Evolutionary conservation across 2,329 filamentous ascomycete species (phyloP).

Genomic region (Fusarium sp.): DNA sequence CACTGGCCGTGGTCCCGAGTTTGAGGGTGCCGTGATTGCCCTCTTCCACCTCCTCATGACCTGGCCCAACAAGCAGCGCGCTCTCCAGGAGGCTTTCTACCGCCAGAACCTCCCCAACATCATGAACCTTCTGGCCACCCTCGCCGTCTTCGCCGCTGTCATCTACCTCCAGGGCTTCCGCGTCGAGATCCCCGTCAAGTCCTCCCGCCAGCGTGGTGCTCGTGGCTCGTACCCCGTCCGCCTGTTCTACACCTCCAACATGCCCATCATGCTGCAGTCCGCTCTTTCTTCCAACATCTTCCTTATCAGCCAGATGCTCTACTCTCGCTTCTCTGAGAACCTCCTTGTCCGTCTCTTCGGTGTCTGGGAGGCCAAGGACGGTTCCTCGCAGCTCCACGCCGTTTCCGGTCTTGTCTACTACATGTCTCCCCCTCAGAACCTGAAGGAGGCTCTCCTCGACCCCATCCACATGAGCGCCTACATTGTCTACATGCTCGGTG

Average conservation of each 20-base stretch:
- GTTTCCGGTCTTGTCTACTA: constrained; percentile 97
- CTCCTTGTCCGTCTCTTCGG: constrained; percentile 96
- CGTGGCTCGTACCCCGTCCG: constrained; percentile 98
- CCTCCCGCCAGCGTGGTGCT: constrained; percentile 97
- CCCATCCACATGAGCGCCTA: constrained; percentile 97
- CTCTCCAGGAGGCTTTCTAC: constrained; percentile 98
- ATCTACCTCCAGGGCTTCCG: constrained; percentile 99
- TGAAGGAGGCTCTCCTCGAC: constrained; percentile 96
- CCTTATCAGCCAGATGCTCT: constrained; percentile 99
- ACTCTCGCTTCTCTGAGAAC: constrained; percentile 99
- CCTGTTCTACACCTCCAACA: constrained; percentile 99
- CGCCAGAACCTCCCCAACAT: constrained; percentile 99
- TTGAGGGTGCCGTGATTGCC: constrained; percentile 97
- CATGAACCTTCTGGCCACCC: constrained; percentile 96
- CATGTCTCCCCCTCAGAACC: constrained; percentile 98
- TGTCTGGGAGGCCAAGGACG: constrained; percentile 98
- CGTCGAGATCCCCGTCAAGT: constrained; percentile 99
- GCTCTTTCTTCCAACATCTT: constrained; percentile 99
- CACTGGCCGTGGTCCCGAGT: constrained; percentile 98
- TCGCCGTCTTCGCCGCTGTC: constrained; percentile 93
- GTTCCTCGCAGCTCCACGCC: constrained; percentile 94
- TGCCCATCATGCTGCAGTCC: constrained; percentile 99
- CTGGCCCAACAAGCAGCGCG: constrained; percentile 99
- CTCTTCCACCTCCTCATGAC: constrained; percentile 98
- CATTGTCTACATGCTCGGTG: constrained; percentile 96